Conservation (phyloP, 805 yeast species). For the Barnettozyma vustinii region DNA sequence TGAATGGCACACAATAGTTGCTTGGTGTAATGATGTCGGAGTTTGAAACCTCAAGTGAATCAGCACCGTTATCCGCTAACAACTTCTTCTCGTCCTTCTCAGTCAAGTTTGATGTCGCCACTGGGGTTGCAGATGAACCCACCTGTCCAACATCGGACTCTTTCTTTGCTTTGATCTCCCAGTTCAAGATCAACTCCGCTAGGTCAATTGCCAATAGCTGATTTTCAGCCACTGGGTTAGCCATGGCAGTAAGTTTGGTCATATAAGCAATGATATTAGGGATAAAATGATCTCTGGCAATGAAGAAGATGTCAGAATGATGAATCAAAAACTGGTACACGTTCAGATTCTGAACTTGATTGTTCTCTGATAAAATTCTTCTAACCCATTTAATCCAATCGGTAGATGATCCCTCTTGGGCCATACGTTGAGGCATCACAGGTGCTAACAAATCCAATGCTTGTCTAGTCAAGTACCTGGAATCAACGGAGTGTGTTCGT, state of each 20-base stretch:
- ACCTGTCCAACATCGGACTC: constrained; percentile 13
- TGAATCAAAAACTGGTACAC: constrained; percentile 85
- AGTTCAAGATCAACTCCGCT: constrained; percentile 75
- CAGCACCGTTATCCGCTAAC: constrained; percentile 9
- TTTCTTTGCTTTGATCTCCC: constrained; percentile 62
- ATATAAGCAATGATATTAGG: constrained; percentile 86
- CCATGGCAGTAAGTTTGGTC: constrained; percentile 79
- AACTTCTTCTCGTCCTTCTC: constrained; percentile 25
- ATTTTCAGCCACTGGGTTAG: constrained; percentile 74
- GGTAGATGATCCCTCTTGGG: constrained; percentile 39
- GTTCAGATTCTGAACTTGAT: constrained; percentile 77
- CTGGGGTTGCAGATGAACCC: constrained; percentile 21
- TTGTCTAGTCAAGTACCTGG: constrained; percentile 75
- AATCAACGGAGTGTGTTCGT: constrained; percentile 80
- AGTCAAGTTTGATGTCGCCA: constrained; percentile 27
- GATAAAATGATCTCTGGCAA: constrained; percentile 83
- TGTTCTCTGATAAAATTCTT: constrained; percentile 84
- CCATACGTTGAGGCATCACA: constrained; percentile 65
- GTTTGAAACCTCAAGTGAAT: constrained; percentile 15
- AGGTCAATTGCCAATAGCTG: constrained; percentile 84
- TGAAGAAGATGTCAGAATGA: constrained; percentile 78
- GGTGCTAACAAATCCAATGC: constrained; percentile 89
- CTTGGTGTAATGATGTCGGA: constrained; percentile 43
- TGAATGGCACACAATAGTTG: constrained; percentile 59
- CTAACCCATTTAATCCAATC: constrained; percentile 95